Base-by-base conservation (phyloP, 306 rosid species). In the Citrullus colocynthis region DNA sequence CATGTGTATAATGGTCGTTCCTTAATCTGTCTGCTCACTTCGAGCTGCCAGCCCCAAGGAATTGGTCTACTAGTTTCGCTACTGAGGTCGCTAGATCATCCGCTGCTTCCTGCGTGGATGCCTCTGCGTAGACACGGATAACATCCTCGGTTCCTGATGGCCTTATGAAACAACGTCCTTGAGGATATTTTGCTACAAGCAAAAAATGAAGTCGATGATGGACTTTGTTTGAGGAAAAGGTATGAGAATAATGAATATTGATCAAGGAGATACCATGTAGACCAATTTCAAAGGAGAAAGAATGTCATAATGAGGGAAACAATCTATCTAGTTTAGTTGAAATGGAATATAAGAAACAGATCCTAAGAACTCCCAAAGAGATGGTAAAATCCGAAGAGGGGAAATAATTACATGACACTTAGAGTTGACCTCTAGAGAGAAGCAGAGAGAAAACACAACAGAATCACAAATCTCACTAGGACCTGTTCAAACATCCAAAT, bases 61-160 rank as follows among this genome's bases (percentile, higher is more conserved):
- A 88, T 61, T 83, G 86, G 72, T 86, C 90, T 80, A 90, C 92
- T 64, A 92, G 84, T 83, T 82, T 83, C 37, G 96, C 89, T 63
- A 92, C 91, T 14, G 74, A 81, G 78, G 67, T 88, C 62, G 97
- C 97, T 24, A 95, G 89, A 86, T 80, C 81, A 66, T 90, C 91
- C 12, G 97, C 92, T 75, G 84, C 91, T 82, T 90, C 85, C 82
- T 92, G 92, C 0, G 91, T 80, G 60, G 91, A 88, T 74, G 98
- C 93, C 87, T 95, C 97, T 0, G 96, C 93, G 71, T 92, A 95
- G 20, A 95, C 96, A 39, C 97, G 96, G 70, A 95, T 89, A 36
- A 92, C 97, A 74, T 95, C 97, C 80, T 95, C 97, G 3, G 98
- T 95, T 82, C 98, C 97, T 6, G 97, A 95, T 84, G 98, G 98